Percentiles rank a stretch among this genome's conserved stretches.
phyloP scores from a whole-genome alignment of 176 grass and related monocot species.

The Thinopyrum elongatum region DNA sequence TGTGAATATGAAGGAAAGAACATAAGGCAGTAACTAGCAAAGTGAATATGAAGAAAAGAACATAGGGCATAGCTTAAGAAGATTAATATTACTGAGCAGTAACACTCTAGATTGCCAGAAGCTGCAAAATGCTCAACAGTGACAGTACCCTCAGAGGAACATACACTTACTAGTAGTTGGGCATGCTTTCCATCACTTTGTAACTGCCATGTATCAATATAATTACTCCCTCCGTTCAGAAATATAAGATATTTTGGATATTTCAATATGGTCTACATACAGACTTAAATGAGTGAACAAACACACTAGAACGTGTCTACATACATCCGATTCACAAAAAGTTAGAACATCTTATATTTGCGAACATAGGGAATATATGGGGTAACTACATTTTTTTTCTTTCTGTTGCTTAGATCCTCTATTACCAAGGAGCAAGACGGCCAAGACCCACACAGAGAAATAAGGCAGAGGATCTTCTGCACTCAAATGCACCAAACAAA shows the following conservation, averaged over 20 bases:
- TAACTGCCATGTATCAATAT: background rate
- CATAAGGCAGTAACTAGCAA: background rate
- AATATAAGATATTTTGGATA: no score
- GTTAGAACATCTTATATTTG: no score
- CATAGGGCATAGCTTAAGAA: background rate
- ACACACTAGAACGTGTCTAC: no score
- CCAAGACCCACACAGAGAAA: background rate
- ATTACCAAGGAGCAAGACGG: background rate
- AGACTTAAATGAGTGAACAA: no score
- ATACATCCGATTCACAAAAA: no score
- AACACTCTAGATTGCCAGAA: background rate
- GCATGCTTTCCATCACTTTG: background rate
- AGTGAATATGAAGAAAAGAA: background rate
- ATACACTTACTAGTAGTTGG: background rate
- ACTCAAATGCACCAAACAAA: background rate
- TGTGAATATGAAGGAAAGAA: background rate
- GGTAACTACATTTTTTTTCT: background rate
- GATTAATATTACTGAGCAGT: background rate
- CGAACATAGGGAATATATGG: background rate
- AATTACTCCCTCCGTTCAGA: background rate
- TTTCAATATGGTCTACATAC: no score
- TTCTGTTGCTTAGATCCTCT: background rate
- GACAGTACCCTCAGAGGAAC: background rate
- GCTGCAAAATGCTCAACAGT: slow-evolving; percentile 7
- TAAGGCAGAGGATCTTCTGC: background rate